Evolutionary conservation across 495 filamentous ascomycete species (phyloP).

Genomic region (Hypoxylon cercidicola): DNA sequence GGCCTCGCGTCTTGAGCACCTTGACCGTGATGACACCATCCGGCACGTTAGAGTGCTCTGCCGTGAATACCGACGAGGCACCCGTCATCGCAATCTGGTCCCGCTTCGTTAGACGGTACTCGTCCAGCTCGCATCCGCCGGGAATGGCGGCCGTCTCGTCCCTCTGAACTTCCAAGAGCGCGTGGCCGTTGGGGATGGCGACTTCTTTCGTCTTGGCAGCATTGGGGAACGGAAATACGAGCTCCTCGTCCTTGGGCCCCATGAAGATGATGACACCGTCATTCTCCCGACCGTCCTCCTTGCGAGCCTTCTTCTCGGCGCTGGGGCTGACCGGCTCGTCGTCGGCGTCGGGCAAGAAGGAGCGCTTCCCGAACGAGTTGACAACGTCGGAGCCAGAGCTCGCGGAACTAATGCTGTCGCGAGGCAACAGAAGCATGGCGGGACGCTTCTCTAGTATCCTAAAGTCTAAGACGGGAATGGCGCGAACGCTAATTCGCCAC

Average conservation of each 20-base stretch:
- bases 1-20: conserved; percentile 57
- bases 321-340: conserved; percentile 38
- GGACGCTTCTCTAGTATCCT: conserved; percentile 60
- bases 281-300: conserved; percentile 38
- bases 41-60: conserved; percentile 55
- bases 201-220: conserved; percentile 56
- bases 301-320: conserved; percentile 52
- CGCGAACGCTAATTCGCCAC: conserved; percentile 58
- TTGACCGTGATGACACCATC: conserved; percentile 60
- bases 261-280: conserved; percentile 61
- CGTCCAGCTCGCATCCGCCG: conserved; percentile 53
- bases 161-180: conserved; percentile 55
- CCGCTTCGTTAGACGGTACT: conserved; percentile 57
- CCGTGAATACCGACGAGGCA: conserved; percentile 61
- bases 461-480: conserved; percentile 58
- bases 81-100: conserved; percentile 57
- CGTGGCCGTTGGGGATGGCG: conserved; percentile 53
- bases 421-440: conserved; percentile 42
- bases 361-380: conserved; percentile 55
- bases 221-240: conserved; percentile 55
- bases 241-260: conserved; percentile 52
- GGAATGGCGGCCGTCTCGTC: conserved; percentile 55
- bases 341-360: conserved; percentile 52
- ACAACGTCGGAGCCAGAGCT: conserved; percentile 45
- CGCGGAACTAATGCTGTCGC: conserved; percentile 34